phyloP scores from a whole-genome alignment of 2,329 filamentous ascomycete species.

The Malbranchea zuffiana region DNA sequence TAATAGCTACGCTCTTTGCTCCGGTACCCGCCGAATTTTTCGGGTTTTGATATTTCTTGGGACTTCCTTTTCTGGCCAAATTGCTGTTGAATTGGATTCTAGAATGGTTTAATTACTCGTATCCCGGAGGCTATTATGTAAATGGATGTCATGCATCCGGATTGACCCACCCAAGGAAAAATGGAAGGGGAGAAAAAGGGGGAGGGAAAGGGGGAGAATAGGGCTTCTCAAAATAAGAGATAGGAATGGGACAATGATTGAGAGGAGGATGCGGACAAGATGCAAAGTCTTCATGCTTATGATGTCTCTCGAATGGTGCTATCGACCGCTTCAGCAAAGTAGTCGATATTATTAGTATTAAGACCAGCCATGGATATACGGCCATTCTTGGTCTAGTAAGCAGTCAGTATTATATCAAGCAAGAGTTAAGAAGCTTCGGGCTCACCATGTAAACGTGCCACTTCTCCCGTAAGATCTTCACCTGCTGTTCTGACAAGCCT shows the following conservation, averaged over 20 bases:
- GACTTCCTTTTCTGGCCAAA: no score
- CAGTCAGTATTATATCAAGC: neutral
- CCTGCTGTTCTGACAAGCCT: conserved; percentile 41
- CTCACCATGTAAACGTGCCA: conserved; percentile 42
- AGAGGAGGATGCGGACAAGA: neutral
- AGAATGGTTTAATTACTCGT: no score
- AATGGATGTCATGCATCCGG: no score
- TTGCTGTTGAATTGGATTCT: no score
- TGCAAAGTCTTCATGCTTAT: conserved; percentile 14
- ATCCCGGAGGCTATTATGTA: no score
- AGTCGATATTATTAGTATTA: conserved; percentile 83
- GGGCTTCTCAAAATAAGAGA: neutral
- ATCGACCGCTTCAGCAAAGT: conserved; percentile 82
- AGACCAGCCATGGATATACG: conserved; percentile 98
- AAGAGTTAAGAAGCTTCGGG: conserved; percentile 8
- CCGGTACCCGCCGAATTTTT: no score
- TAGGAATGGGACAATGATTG: neutral
- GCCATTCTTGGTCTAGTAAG: conserved; percentile 70
- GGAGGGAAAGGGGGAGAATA: neutral
- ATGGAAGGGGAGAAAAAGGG: neutral
- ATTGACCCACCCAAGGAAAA: no score
- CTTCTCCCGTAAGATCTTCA: conserved; percentile 36
- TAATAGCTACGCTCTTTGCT: no score
- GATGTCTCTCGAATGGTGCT: conserved; percentile 53
- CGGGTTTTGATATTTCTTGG: no score